Percentiles rank a stretch among this genome's conserved stretches.
These are phyloP conservation scores for Candida golubevii DNA, from an alignment of 805 yeast species.

Conservation along the genomic window DNA sequence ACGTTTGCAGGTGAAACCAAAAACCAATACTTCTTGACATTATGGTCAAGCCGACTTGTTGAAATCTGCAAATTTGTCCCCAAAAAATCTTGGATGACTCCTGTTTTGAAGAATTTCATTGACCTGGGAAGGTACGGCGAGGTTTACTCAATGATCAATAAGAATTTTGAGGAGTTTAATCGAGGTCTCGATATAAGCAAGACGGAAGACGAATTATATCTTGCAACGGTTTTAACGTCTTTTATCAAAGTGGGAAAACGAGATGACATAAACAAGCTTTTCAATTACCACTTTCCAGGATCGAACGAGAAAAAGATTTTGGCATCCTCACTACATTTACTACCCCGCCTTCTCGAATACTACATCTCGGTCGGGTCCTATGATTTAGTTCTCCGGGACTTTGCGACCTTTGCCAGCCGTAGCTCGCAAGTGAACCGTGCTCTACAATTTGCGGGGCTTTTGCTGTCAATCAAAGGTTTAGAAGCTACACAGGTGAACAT, in stretches of 20 bases:
- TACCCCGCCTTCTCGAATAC: conserved; percentile 21
- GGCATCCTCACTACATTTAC: conserved; percentile 16
- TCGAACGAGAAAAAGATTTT: conserved; percentile 11
- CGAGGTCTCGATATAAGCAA: conserved; percentile 4
- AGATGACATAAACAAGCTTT: conserved; percentile 16
- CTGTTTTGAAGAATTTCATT: conserved; percentile 15
- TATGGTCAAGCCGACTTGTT: conserved; percentile 12
- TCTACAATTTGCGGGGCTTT: conserved; percentile 18
- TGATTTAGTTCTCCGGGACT: conserved; percentile 18
- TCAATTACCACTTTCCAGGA: conserved; percentile 16
- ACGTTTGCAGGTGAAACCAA: conserved; percentile 11
- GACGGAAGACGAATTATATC: conserved; percentile 2
- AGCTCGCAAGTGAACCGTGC: conserved; percentile 16
- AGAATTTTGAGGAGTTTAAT: conserved; percentile 4
- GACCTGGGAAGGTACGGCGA: conserved; percentile 7
- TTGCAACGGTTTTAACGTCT: conserved; percentile 11
- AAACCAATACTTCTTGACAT: conserved; percentile 19
- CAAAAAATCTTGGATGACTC: conserved; percentile 18
- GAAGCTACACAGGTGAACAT: background rate
- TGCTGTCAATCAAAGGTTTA: conserved; percentile 16
- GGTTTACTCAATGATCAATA: background rate
- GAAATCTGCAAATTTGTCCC: conserved; percentile 9
- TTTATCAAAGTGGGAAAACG: conserved; percentile 12
- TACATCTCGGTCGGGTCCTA: conserved; percentile 19
- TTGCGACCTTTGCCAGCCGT: conserved; percentile 11